Percentiles rank a stretch among this genome's conserved stretches.
phyloP scores from a whole-genome alignment of 768 basidiomycete species.

The Lentinula sp. region DNA sequence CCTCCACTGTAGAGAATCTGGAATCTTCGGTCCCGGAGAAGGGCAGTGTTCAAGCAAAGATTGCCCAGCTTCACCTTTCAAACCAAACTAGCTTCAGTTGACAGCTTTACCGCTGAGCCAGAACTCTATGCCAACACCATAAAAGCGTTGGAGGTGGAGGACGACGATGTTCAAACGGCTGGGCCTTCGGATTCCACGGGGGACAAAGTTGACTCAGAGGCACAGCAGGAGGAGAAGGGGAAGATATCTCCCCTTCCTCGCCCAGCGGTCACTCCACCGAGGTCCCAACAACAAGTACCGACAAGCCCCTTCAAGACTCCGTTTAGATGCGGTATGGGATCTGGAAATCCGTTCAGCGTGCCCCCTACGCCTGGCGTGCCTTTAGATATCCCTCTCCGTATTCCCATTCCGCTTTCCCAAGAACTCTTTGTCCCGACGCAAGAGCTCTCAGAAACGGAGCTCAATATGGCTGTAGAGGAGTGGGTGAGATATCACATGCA shows the following conservation, averaged over 20 bases:
- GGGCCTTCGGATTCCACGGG: not conserved
- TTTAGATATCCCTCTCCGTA: not conserved
- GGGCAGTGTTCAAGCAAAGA: slow-evolving; percentile 4
- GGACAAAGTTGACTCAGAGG: not conserved
- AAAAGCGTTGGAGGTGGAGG: not conserved
- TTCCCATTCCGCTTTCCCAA: slow-evolving; percentile 30
- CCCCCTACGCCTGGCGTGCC: slow-evolving; percentile 4
- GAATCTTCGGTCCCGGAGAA: not conserved
- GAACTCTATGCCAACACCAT: not conserved
- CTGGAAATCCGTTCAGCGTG: not conserved
- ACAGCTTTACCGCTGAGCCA: not conserved
- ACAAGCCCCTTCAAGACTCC: slow-evolving; percentile 7
- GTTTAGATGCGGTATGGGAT: not conserved
- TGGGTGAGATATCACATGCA: slow-evolving; percentile 77
- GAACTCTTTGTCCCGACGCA: slow-evolving; percentile 37
- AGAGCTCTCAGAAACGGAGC: slow-evolving; percentile 56
- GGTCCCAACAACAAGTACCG: slow-evolving; percentile 11
- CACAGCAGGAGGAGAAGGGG: not conserved
- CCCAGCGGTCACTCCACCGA: slow-evolving; percentile 9
- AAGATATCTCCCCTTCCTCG: not conserved
- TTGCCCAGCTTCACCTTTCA: not conserved
- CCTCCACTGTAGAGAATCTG: not conserved
- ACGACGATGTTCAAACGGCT: not conserved
- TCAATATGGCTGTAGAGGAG: slow-evolving; percentile 79
- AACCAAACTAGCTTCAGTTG: not conserved